These are phyloP conservation scores for Orbilia oligospora DNA, from an alignment of 2,329 filamentous ascomycete genomes.

Conservation along the genomic window DNA sequence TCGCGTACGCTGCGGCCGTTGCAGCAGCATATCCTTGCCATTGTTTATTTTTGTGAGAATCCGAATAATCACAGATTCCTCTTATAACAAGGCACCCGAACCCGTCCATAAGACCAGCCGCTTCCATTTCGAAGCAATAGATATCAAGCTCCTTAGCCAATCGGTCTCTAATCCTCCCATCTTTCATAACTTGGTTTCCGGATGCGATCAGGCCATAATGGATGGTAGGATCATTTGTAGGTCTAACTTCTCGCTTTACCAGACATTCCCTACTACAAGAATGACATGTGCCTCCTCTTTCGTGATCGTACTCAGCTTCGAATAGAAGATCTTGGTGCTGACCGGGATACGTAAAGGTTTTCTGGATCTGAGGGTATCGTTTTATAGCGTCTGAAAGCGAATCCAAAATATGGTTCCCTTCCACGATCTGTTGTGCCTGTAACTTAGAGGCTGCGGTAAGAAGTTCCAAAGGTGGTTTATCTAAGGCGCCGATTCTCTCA, in stretches of 20 bases:
- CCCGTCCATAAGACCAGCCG: constrained; percentile 62
- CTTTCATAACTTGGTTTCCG: constrained; percentile 63
- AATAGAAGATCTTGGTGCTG: constrained; percentile 16
- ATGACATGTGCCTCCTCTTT: constrained; percentile 1
- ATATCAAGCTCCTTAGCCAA: constrained; percentile 22
- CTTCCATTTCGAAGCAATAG: constrained; percentile 44
- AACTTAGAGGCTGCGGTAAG: no score
- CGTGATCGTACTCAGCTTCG: constrained; percentile 28
- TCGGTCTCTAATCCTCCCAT: constrained; percentile 61
- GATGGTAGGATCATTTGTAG: constrained; percentile 28
- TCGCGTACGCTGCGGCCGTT: no score
- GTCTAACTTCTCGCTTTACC: no score
- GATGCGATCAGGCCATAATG: constrained; percentile 65
- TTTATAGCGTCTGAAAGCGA: no score
- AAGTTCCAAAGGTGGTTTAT: no score
- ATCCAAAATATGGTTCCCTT: no score
- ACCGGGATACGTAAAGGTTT: no score
- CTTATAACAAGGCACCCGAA: constrained; percentile 60
- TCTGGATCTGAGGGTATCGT: no score
- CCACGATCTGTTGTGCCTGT: no score
- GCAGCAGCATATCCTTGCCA: constrained; percentile 61
- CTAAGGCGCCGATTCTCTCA: no score
- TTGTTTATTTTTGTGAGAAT: constrained; percentile 64
- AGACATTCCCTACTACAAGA: not conserved
- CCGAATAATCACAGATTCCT: constrained; percentile 64